Evolutionary conservation across 2,329 filamentous ascomycete species (phyloP).

Genomic region (Curvularia lunata): DNA sequence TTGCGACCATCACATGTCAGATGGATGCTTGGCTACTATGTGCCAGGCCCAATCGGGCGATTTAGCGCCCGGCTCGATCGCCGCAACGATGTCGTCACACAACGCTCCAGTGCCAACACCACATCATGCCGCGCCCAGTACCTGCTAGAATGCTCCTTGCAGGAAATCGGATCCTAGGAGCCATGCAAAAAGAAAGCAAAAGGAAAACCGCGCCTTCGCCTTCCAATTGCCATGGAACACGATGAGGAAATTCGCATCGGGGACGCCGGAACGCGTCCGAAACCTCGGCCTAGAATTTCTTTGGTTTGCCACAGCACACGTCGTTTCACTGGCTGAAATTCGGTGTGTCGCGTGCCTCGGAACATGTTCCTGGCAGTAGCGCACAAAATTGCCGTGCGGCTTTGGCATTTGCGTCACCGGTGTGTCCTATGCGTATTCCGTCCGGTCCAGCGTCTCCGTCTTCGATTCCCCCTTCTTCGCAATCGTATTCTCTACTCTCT

Average conservation of each 20-base stretch:
- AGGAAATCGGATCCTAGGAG: neutral
- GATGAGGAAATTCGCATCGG: neutral
- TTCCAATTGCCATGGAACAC: neutral
- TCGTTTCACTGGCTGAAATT: slow-evolving; percentile 24
- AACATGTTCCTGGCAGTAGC: slow-evolving; percentile 36
- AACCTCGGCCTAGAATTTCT: slow-evolving; percentile 24
- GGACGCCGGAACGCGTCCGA: slow-evolving; percentile 23
- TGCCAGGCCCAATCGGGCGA: neutral
- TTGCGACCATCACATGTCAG: slow-evolving; percentile 4
- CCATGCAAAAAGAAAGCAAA: neutral
- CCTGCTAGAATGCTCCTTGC: neutral
- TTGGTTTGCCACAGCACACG: slow-evolving; percentile 25
- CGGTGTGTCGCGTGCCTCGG: slow-evolving; percentile 33
- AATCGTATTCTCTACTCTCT: neutral
- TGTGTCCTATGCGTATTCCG: slow-evolving; percentile 14
- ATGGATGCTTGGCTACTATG: neutral
- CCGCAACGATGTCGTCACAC: slow-evolving; percentile 10
- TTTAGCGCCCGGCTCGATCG: slow-evolving; percentile 5
- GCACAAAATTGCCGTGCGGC: slow-evolving; percentile 17
- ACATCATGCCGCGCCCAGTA: neutral
- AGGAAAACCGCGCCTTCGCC: neutral
- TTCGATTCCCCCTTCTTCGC: neutral
- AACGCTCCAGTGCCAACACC: neutral
- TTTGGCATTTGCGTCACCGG: slow-evolving; percentile 40
- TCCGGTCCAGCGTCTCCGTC: neutral